These are phyloP conservation scores for Umbelopsis sp. DNA, from an alignment of 371 early-diverging fungal species.

Conservation along the genomic window DNA sequence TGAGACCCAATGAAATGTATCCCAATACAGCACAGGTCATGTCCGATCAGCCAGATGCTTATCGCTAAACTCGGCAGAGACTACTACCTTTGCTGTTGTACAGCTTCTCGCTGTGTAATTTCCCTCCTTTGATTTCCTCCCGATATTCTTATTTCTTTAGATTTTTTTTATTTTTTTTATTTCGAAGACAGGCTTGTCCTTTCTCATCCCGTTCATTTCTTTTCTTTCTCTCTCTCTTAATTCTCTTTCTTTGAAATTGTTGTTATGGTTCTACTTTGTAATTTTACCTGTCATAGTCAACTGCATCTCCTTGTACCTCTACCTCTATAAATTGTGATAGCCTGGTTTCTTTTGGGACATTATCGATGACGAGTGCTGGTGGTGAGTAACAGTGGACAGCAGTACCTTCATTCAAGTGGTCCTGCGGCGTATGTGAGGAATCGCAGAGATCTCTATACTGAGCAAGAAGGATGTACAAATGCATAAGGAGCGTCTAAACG, in stretches of 20 bases:
- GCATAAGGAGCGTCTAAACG: no score
- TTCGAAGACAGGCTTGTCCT: neutral
- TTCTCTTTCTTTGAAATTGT: neutral
- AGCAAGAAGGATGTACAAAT: no score
- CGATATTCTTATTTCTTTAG: neutral
- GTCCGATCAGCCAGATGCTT: neutral
- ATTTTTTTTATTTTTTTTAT: neutral
- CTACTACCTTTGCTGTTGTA: neutral
- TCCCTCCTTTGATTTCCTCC: slow-evolving; percentile 2
- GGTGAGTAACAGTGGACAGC: no score
- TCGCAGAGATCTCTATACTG: no score
- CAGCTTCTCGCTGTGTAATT: neutral
- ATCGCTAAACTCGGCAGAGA: neutral
- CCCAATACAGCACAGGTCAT: neutral
- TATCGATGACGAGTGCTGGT: no score
- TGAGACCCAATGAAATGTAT: neutral
- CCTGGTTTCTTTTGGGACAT: neutral
- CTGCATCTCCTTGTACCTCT: slow-evolving; percentile 10
- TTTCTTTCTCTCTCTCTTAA: no score
- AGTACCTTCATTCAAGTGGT: no score
- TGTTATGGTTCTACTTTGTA: slow-evolving; percentile 13
- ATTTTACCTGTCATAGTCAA: slow-evolving; percentile 9
- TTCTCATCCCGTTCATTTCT: no score
- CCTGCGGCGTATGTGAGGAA: no score
- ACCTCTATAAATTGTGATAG: slow-evolving; percentile 8